Percentiles rank a stretch among this genome's conserved stretches.
Evolutionary conservation across 306 rosid species (phyloP).

Genomic region (Citrullus amarus): DNA sequence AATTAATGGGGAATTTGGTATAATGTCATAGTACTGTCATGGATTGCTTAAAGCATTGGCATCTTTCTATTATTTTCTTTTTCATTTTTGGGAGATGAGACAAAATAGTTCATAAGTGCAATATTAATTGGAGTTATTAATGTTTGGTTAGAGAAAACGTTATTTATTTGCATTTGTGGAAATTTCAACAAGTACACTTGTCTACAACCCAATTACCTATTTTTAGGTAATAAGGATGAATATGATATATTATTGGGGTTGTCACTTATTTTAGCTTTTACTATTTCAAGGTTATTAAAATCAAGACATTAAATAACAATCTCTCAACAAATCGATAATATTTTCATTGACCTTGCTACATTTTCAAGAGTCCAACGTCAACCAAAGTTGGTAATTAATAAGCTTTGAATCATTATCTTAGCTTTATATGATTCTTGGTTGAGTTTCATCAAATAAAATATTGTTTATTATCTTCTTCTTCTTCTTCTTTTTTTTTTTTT

Average conservation of each 20-base stretch:
- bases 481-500: too few relatives aligned
- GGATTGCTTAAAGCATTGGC: conserved; percentile 1
- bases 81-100: background rate
- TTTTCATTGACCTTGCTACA: too few relatives aligned
- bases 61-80: background rate
- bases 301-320: background rate
- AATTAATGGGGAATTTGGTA: conserved; percentile 1
- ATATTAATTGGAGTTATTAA: background rate
- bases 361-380: too few relatives aligned
- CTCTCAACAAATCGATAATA: too few relatives aligned
- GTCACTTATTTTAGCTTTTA: background rate
- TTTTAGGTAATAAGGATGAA: background rate
- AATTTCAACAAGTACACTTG: background rate
- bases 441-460: too few relatives aligned
- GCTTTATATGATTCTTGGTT: too few relatives aligned
- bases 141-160: background rate
- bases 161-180: background rate
- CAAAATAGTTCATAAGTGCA: background rate
- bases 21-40: background rate
- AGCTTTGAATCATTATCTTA: too few relatives aligned
- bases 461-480: too few relatives aligned
- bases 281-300: background rate
- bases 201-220: background rate
- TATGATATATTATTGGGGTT: background rate
- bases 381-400: too few relatives aligned